A percentile compares a stretch with the other conserved stretches of the same genome.
Evolutionary conservation across 1,284 basidiomycete genomes (phyloP).

Genomic region (Ceratobasidium sp.): DNA sequence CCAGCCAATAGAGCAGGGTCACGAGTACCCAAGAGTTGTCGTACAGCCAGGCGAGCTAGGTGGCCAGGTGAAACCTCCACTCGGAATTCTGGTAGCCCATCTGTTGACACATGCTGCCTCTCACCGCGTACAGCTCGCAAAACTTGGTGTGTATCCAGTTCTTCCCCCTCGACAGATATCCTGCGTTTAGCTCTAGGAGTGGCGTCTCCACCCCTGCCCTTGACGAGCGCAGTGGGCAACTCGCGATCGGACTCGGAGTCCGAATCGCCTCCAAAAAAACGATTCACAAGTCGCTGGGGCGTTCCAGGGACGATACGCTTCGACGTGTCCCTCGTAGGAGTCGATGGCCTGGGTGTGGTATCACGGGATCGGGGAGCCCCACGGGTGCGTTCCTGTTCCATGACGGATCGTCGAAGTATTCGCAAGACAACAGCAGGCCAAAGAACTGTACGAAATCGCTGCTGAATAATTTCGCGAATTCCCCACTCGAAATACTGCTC

Average conservation of each 20-base stretch:
- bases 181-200: conserved; percentile 62
- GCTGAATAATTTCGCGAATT: conserved; percentile 73
- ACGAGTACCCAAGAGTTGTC: conserved; percentile 67
- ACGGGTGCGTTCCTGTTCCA: conserved; percentile 53
- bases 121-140: conserved; percentile 43
- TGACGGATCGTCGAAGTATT: conserved; percentile 63
- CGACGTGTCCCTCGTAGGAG: conserved; percentile 54
- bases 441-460: conserved; percentile 75
- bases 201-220: conserved; percentile 5
- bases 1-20: conserved; percentile 50
- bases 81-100: conserved; percentile 71
- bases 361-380: conserved; percentile 1
- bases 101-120: conserved; percentile 67
- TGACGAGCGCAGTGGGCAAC: not conserved
- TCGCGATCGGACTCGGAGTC: conserved; percentile 23
- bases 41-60: conserved; percentile 66
- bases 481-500: conserved; percentile 92
- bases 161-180: conserved; percentile 56
- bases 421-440: conserved; percentile 72
- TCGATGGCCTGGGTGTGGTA: conserved; percentile 45
- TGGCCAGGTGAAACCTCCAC: conserved; percentile 69
- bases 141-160: conserved; percentile 47
- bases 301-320: conserved; percentile 24
- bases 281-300: conserved; percentile 54
- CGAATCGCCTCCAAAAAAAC: conserved; percentile 29